Evolutionary conservation across 108 stramenopile species (phyloP).

Genomic region (Nitzschia sp.): DNA sequence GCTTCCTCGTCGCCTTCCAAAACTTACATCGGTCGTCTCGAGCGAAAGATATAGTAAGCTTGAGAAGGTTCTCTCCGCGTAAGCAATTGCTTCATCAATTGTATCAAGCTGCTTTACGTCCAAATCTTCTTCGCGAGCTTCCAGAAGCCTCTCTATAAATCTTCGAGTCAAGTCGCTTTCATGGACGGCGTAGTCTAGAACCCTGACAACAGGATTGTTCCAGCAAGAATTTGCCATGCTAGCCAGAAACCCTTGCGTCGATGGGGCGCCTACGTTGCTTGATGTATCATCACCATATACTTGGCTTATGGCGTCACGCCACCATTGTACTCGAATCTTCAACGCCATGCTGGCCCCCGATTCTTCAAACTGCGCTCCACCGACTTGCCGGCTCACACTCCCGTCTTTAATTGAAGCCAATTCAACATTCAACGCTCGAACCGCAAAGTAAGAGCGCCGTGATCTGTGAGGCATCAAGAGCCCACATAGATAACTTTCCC

Average conservation of each 20-base stretch:
- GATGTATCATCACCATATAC: slow-evolving; percentile 40
- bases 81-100: slow-evolving; percentile 53
- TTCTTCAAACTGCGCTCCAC: slow-evolving; percentile 28
- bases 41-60: slow-evolving; percentile 70
- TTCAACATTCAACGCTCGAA: slow-evolving; percentile 84
- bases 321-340: slow-evolving; percentile 77
- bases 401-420: slow-evolving; percentile 75
- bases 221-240: slow-evolving; percentile 38
- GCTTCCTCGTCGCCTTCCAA: no score
- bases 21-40: slow-evolving; percentile 44
- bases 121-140: slow-evolving; percentile 72
- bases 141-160: slow-evolving; percentile 69
- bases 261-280: background rate
- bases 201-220: slow-evolving; percentile 70
- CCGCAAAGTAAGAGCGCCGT: slow-evolving; percentile 62
- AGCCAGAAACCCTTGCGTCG: slow-evolving; percentile 3
- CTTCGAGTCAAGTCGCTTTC: slow-evolving; percentile 59
- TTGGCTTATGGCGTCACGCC: slow-evolving; percentile 66
- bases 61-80: slow-evolving; percentile 73
- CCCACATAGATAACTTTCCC: slow-evolving; percentile 79
- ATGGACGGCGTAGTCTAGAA: slow-evolving; percentile 51
- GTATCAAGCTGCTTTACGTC: slow-evolving; percentile 54
- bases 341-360: slow-evolving; percentile 33
- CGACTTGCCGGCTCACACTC: slow-evolving; percentile 1
- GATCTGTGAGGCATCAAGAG: slow-evolving; percentile 68